These are phyloP conservation scores for Aurinia saxatilis DNA, from an alignment of 345 rosid genomes.

Conservation along the genomic window DNA sequence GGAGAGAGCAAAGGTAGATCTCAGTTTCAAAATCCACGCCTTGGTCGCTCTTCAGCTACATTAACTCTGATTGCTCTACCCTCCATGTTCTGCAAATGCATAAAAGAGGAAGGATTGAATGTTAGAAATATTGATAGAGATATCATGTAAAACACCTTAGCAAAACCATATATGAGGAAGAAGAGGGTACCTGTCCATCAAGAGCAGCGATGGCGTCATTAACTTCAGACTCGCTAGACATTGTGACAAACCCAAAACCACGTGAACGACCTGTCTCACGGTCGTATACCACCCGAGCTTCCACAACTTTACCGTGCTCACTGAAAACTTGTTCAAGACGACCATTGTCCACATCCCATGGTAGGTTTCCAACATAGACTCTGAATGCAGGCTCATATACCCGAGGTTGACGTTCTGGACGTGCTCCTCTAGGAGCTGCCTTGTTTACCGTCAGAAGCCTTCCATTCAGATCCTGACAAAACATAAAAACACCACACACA, in stretches of 20 bases:
- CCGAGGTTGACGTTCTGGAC: slow-evolving; percentile 57
- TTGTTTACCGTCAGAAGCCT: slow-evolving; percentile 73
- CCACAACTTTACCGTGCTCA: slow-evolving; percentile 80
- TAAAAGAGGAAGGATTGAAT: not conserved
- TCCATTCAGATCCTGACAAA: slow-evolving; percentile 61
- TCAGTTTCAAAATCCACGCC: slow-evolving; percentile 51
- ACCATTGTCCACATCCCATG: slow-evolving; percentile 73
- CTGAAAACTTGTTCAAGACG: slow-evolving; percentile 81
- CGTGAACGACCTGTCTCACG: slow-evolving; percentile 92
- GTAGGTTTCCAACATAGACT: slow-evolving; percentile 79
- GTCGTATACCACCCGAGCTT: slow-evolving; percentile 73
- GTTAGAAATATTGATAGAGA: not conserved
- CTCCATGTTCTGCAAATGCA: slow-evolving; percentile 59
- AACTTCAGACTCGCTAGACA: slow-evolving; percentile 69
- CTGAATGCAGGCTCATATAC: slow-evolving; percentile 41
- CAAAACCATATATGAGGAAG: not conserved
- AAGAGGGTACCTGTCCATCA: slow-evolving; percentile 67
- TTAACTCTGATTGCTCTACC: slow-evolving; percentile 91
- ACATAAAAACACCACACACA: not conserved
- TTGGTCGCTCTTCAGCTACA: slow-evolving; percentile 72
- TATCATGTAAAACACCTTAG: not conserved
- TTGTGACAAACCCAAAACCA: slow-evolving; percentile 88
- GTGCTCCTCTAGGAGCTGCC: slow-evolving; percentile 82
- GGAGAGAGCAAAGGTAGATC: not conserved
- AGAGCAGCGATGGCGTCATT: slow-evolving; percentile 89